phyloP scores from a whole-genome alignment of 2,329 filamentous ascomycete species.

The Trichoderma brevicompactum region DNA sequence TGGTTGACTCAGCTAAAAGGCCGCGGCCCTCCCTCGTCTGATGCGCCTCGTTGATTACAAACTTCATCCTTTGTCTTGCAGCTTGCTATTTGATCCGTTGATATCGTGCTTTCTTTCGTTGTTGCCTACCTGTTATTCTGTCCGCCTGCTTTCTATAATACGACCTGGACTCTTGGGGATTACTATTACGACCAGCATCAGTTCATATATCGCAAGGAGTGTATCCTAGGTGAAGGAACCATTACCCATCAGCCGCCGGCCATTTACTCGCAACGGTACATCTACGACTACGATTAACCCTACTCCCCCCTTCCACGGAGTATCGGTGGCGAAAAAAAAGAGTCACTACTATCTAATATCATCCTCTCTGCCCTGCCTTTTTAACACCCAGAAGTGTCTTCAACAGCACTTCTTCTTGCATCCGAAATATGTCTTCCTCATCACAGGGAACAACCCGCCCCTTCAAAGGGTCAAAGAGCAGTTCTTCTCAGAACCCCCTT shows the following conservation, averaged over 20 bases:
- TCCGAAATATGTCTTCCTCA: slow-evolving; percentile 34
- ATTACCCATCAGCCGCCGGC: not conserved
- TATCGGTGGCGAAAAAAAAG: not conserved
- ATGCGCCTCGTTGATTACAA: not conserved
- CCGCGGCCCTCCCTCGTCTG: slow-evolving; percentile 15
- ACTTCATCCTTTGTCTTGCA: not conserved
- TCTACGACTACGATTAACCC: not conserved
- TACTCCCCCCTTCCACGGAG: not conserved
- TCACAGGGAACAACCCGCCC: slow-evolving; percentile 31
- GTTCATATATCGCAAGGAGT: not conserved
- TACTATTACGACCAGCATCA: not conserved
- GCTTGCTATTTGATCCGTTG: slow-evolving; percentile 13
- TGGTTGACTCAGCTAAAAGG: slow-evolving; percentile 27
- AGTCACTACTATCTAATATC: too few species aligned
- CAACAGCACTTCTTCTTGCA: not conserved
- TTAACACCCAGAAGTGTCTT: too few species aligned
- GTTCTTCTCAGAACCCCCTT: slow-evolving; percentile 40
- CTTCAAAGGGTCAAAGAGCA: slow-evolving; percentile 23
- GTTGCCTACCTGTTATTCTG: not conserved
- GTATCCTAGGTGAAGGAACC: not conserved
- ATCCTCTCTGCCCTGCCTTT: too few species aligned
- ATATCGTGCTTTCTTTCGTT: not conserved
- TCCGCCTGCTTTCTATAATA: slow-evolving; percentile 15
- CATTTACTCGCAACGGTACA: too few species aligned
- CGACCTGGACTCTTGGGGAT: not conserved